Conservation (phyloP, 371 early-diverging fungal genomes). For the Rhizopus arrhizus region DNA sequence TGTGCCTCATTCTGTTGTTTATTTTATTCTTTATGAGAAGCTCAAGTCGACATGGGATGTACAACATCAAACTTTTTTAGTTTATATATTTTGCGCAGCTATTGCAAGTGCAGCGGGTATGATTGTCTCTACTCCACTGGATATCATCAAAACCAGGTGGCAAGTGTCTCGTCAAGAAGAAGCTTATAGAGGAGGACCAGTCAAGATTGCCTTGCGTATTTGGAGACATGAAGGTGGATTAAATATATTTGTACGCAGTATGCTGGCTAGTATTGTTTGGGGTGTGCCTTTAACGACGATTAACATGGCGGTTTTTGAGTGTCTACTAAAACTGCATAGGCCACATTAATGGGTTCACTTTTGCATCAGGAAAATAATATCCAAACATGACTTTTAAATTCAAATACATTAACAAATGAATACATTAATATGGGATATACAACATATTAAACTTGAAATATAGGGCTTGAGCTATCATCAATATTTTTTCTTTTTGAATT, state of each 20-base stretch:
- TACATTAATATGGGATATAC: no score
- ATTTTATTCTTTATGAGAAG: conserved; percentile 76
- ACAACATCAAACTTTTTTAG: conserved; percentile 33
- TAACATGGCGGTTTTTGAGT: conserved; percentile 71
- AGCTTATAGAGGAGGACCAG: conserved; percentile 25
- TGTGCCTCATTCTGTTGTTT: conserved; percentile 63
- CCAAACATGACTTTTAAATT: no score
- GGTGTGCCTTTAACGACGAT: conserved; percentile 66
- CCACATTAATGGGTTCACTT: no score
- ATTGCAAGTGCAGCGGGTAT: conserved; percentile 76
- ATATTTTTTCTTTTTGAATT: no score
- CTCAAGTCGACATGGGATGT: conserved; percentile 51
- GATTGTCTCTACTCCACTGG: conserved; percentile 91
- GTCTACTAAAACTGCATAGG: conserved; percentile 44
- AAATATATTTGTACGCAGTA: conserved; percentile 62
- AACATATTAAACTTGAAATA: no score
- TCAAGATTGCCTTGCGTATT: conserved; percentile 52
- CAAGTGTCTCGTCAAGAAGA: conserved; percentile 84
- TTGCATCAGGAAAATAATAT: no score
- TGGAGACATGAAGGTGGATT: conserved; percentile 61
- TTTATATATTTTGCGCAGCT: conserved; percentile 59
- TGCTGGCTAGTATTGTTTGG: conserved; percentile 67
- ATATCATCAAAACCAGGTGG: conserved; percentile 94
- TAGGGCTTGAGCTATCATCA: no score
- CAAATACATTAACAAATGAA: no score